Conservation (phyloP, 31 red algal species). For the Porphyra umbilicalis region DNA sequence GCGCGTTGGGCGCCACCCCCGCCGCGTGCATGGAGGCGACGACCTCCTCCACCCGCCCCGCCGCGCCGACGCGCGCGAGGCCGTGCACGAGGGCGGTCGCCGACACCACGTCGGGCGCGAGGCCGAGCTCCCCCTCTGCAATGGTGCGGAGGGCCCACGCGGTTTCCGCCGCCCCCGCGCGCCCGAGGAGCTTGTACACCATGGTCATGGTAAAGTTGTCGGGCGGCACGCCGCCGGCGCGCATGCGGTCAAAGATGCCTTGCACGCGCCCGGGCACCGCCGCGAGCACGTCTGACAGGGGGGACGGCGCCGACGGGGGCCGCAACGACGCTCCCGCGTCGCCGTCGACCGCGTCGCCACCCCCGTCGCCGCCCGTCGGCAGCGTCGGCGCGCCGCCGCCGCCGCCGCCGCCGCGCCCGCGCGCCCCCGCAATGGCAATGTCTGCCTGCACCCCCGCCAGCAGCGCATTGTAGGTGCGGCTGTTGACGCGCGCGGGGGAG, state of each 20-base stretch:
- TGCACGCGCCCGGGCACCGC: conserved; percentile 8
- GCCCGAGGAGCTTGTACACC: conserved; percentile 43
- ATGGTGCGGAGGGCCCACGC: conserved; percentile 12
- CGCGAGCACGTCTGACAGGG: neutral
- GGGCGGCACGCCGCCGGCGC: conserved; percentile 15
- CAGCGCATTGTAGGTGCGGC: conserved; percentile 31
- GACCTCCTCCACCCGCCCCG: conserved; percentile 23
- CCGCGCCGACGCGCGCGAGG: conserved; percentile 21
- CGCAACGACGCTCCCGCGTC: neutral
- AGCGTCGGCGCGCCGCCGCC: neutral
- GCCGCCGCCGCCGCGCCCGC: neutral
- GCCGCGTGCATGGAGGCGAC: conserved; percentile 8
- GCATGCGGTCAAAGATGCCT: conserved; percentile 16
- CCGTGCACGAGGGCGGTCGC: conserved; percentile 30
- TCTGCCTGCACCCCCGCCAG: conserved; percentile 14
- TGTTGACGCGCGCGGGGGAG: conserved; percentile 16
- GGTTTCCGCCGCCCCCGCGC: conserved; percentile 4
- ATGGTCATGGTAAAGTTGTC: conserved; percentile 56
- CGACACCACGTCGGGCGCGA: conserved; percentile 30
- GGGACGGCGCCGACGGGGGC: neutral
- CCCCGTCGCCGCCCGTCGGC: too few relatives aligned
- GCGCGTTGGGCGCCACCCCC: conserved; percentile 20
- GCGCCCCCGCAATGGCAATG: neutral
- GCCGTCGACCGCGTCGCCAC: neutral
- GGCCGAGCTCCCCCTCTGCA: conserved; percentile 14